These are phyloP conservation scores for Camellia sinensis DNA, from an alignment of 148 eudicot species.

Conservation along the genomic window DNA sequence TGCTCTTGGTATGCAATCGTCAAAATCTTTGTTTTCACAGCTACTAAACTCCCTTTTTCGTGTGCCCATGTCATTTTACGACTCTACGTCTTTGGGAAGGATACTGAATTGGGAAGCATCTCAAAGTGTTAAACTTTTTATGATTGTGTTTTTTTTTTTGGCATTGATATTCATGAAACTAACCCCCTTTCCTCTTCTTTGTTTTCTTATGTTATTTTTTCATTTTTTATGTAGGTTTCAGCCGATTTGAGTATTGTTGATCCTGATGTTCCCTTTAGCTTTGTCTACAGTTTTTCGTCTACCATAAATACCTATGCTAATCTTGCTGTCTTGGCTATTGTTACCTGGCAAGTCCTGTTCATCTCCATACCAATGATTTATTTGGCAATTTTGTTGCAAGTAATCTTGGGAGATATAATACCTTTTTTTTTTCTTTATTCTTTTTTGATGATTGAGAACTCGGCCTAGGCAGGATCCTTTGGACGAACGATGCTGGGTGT, in stretches of 20 bases:
- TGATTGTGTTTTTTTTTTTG: not conserved
- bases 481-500: too few species aligned
- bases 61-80: constrained; percentile 85
- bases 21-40: constrained; percentile 62
- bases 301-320: constrained; percentile 46
- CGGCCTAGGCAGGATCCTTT: too few species aligned
- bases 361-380: constrained; percentile 63
- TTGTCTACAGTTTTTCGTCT: constrained; percentile 50
- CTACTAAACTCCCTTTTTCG: constrained; percentile 64
- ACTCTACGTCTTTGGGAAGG: constrained; percentile 84
- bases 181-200: not conserved
- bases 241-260: constrained; percentile 76
- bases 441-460: too few species aligned
- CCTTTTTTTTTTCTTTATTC: too few species aligned
- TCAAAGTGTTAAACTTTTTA: not conserved
- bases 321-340: constrained; percentile 56
- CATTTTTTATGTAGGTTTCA: constrained; percentile 44
- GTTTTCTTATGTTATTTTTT: not conserved
- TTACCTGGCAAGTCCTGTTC: constrained; percentile 85
- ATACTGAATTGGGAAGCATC: constrained; percentile 60
- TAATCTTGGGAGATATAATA: constrained; percentile 12
- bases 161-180: not conserved
- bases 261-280: constrained; percentile 64
- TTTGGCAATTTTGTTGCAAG: constrained; percentile 66
- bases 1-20: constrained; percentile 54